A percentile compares a stretch with the other conserved stretches of the same genome.
Conservation (phyloP, 345 rosid genomes). For the Conringia planisiliqua region DNA sequence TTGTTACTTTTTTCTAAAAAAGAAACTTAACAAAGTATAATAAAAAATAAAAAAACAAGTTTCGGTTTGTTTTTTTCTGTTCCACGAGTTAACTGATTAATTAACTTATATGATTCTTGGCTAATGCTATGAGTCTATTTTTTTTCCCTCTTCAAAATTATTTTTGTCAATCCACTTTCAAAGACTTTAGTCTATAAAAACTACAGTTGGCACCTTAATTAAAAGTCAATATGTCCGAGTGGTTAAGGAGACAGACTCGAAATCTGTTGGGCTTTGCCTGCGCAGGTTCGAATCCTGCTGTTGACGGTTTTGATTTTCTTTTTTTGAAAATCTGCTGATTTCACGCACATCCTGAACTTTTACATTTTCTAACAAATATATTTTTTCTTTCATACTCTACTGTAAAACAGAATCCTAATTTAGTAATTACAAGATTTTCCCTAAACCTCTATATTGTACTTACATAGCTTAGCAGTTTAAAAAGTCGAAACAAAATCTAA, state of each 20-base stretch:
- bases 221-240: constrained; percentile 83
- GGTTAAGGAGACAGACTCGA: constrained; percentile 99
- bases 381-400: too few relatives aligned
- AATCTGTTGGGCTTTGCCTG: constrained; percentile 99
- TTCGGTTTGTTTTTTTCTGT: background rate
- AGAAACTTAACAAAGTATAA: background rate
- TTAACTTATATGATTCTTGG: background rate
- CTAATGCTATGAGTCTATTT: background rate
- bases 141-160: too few relatives aligned
- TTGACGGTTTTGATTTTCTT: constrained; percentile 45
- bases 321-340: too few relatives aligned
- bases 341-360: too few relatives aligned
- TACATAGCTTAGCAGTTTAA: too few relatives aligned
- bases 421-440: too few relatives aligned
- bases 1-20: background rate
- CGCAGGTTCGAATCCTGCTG: constrained; percentile 99
- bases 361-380: too few relatives aligned
- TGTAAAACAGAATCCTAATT: too few relatives aligned
- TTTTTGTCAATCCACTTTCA: background rate
- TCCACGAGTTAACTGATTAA: background rate
- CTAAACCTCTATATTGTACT: too few relatives aligned
- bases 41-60: background rate
- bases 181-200: rapidly evolving
- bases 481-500: too few relatives aligned
- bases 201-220: rapidly evolving